Base-by-base conservation (phyloP, 78 protist species). In the Guillardia theta region DNA sequence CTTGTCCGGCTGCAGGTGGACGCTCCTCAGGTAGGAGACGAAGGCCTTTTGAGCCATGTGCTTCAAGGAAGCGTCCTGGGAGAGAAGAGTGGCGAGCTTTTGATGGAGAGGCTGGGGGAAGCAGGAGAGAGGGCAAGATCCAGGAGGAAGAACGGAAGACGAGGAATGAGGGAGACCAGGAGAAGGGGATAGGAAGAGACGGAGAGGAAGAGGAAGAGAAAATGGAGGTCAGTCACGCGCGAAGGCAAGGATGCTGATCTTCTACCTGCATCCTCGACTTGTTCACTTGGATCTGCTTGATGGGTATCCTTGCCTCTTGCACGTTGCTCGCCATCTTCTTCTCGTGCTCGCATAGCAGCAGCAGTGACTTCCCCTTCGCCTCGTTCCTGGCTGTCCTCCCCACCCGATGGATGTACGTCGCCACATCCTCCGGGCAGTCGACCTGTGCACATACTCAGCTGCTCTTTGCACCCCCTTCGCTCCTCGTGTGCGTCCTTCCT, bases 391-490 rank as follows among this genome's bases (percentile, higher is more conserved):
- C 99, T 0, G 99, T 98, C 9, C 99, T 88, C 18, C 99, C 99
- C 24, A 96, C 99, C 58, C 99, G 96, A 93, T 99, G 99, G 70
- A 99, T 98, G 95, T 99, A 99, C 33, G 98, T 97, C 36, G 92
- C 93, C 4, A 87, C 97, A 88, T 96, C 97, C 37, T 98, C 99
- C 8, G 99, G 99, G 48, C 97, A 95, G 96, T 99, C 99, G 8
- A 96, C 43, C 94, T 98, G 99, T 39, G n/a, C n/a, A n/a, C n/a
- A n/a, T n/a, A n/a, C n/a, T n/a, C n/a, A n/a, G n/a, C n/a, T n/a
- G n/a, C n/a, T n/a, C n/a, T n/a, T n/a, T n/a, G n/a, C n/a, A n/a
- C n/a, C n/a, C n/a, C n/a, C n/a, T n/a, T n/a, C n/a, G n/a, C n/a
- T n/a, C n/a, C n/a, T n/a, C n/a, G n/a, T n/a, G 58, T 50, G 15